These are phyloP conservation scores for Colletotrichum melonis DNA, from an alignment of 2,329 filamentous ascomycete species.

Conservation along the genomic window DNA sequence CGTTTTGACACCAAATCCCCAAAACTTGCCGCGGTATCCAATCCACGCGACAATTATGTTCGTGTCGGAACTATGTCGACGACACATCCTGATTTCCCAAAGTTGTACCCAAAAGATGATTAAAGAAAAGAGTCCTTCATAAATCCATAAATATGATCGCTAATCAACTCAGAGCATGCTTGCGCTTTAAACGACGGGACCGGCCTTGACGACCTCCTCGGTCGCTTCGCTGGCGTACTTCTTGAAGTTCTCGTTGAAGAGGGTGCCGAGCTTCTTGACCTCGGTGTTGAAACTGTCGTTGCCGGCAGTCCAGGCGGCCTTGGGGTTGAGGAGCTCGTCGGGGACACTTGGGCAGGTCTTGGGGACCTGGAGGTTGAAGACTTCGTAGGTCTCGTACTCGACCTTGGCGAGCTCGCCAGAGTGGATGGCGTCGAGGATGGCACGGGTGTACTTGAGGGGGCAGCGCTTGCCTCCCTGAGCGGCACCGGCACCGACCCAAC, in stretches of 20 bases:
- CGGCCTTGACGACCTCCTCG: constrained; percentile 78
- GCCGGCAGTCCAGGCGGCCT: constrained; percentile 89
- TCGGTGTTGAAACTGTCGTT: constrained; percentile 85
- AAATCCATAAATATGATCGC: constrained; percentile 7
- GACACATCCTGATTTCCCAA: constrained; percentile 28
- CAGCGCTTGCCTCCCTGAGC: constrained; percentile 95
- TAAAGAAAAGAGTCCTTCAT: constrained; percentile 16
- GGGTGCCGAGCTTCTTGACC: constrained; percentile 87
- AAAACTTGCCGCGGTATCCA: constrained; percentile 2
- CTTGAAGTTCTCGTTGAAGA: constrained; percentile 98
- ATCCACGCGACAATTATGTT: constrained; percentile 7
- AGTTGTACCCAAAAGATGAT: constrained; percentile 16
- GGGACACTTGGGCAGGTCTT: constrained; percentile 91
- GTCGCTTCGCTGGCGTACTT: constrained; percentile 92
- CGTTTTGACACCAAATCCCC: constrained; percentile 9
- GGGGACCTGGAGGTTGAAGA: constrained; percentile 97
- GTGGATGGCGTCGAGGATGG: constrained; percentile 98
- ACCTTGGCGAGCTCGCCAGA: constrained; percentile 92
- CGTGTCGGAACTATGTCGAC: constrained; percentile 26
- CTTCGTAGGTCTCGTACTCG: constrained; percentile 94
- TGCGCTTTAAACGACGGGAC: constrained; percentile 53
- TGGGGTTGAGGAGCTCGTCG: constrained; percentile 92
- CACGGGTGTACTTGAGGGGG: constrained; percentile 98
- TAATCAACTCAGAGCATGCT: not conserved
- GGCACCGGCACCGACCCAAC: constrained; percentile 93